phyloP scores from a whole-genome alignment of 179 eudicot species.

The Drosera spatulata region DNA sequence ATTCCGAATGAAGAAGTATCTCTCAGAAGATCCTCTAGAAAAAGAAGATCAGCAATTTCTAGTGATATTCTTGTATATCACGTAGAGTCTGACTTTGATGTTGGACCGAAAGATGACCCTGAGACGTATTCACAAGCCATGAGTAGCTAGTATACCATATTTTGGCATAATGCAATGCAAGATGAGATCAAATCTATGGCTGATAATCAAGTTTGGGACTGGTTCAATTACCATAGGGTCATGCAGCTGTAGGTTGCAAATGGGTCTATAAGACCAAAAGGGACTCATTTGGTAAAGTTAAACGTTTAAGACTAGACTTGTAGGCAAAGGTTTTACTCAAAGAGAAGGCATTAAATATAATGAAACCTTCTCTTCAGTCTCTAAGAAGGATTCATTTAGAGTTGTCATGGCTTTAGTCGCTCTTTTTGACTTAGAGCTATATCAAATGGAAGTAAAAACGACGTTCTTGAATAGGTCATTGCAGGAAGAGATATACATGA shows the following conservation, averaged over 20 bases:
- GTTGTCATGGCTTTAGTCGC: conserved; percentile 1
- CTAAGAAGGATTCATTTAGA: not conserved
- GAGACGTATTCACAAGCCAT: conserved; percentile 1
- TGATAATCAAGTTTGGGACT: conserved; percentile 1
- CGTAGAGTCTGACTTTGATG: not conserved
- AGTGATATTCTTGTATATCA: conserved; percentile 6
- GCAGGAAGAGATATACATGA: not conserved
- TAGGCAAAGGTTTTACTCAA: conserved; percentile 2
- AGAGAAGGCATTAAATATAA: conserved; percentile 4
- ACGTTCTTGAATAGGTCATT: conserved; percentile 1
- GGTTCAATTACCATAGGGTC: not conserved
- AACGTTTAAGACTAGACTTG: conserved; percentile 4
- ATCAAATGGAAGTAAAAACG: conserved; percentile 9
- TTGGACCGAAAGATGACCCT: not conserved
- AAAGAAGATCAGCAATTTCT: not conserved
- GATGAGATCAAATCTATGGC: conserved; percentile 3
- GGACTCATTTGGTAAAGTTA: conserved; percentile 1
- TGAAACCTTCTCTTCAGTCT: conserved; percentile 1
- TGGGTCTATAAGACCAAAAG: conserved; percentile 4
- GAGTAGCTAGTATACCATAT: not conserved
- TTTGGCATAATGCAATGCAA: conserved; percentile 6
- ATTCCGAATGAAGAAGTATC: not conserved
- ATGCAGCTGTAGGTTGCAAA: not conserved
- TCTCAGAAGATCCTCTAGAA: not conserved
- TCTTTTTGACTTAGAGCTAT: not conserved